These are phyloP conservation scores for Nephelium lappaceum DNA, from an alignment of 345 rosid genomes.

Conservation along the genomic window DNA sequence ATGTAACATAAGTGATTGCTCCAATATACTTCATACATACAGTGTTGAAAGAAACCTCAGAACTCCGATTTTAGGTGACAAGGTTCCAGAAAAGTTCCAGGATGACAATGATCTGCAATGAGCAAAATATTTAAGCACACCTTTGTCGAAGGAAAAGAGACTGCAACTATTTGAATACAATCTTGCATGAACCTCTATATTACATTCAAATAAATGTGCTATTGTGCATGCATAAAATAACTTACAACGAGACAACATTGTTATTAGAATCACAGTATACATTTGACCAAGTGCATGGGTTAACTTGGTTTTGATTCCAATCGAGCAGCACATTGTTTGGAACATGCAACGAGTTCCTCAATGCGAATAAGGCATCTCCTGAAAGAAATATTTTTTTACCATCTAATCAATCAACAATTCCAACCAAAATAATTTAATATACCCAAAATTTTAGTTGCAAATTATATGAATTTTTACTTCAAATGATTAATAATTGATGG, in stretches of 20 bases:
- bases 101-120: conserved; percentile 73
- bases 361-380: conserved; percentile 74
- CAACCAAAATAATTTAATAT: conserved; percentile 9
- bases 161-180: conserved; percentile 11
- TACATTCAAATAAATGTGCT: background rate
- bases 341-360: conserved; percentile 58
- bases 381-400: conserved; percentile 34
- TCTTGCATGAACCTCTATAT: conserved; percentile 17
- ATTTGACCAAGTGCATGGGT: conserved; percentile 93
- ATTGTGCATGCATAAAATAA: conserved; percentile 14
- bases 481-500: background rate
- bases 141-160: background rate
- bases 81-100: conserved; percentile 75
- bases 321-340: conserved; percentile 54
- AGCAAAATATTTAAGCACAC: conserved; percentile 25
- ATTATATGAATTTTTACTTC: background rate
- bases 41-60: conserved; percentile 65
- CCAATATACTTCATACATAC: conserved; percentile 51
- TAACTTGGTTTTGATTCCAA: conserved; percentile 86
- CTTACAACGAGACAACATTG: conserved; percentile 80
- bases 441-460: background rate
- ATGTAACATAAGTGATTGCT: background rate
- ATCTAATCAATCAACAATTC: conserved; percentile 23
- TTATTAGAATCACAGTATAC: conserved; percentile 57
- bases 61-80: conserved; percentile 70